phyloP scores from a whole-genome alignment of 495 filamentous ascomycete species.

The Aspergillus bridgeri region DNA sequence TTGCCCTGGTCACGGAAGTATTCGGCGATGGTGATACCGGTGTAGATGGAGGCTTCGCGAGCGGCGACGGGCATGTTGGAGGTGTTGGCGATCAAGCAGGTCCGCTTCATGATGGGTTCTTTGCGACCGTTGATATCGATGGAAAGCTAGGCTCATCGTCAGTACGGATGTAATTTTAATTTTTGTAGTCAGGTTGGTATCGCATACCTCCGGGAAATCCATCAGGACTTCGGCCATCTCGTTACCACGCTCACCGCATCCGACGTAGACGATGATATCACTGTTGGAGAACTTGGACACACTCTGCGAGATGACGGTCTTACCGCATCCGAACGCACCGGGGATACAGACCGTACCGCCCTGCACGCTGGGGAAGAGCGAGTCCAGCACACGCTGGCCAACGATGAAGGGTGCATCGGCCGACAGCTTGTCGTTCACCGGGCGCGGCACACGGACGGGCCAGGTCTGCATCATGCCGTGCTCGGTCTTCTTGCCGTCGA shows the following conservation, averaged over 20 bases:
- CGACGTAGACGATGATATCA: slow-evolving; percentile 98
- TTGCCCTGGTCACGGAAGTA: slow-evolving; percentile 99
- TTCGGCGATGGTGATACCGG: slow-evolving; percentile 95
- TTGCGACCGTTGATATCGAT: slow-evolving; percentile 88
- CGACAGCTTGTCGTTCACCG: slow-evolving; percentile 82
- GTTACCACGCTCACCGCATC: slow-evolving; percentile 96
- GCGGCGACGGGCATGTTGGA: slow-evolving; percentile 99
- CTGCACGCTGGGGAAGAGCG: slow-evolving; percentile 96
- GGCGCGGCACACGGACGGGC: slow-evolving; percentile 96
- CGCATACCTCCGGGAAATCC: slow-evolving; percentile 84
- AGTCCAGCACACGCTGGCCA: slow-evolving; percentile 92
- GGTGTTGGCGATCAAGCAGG: slow-evolving; percentile 95
- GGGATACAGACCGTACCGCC: slow-evolving; percentile 98
- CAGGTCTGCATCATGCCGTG: slow-evolving; percentile 98
- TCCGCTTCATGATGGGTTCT: slow-evolving; percentile 99
- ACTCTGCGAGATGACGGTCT: slow-evolving; percentile 97
- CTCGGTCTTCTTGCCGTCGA: slow-evolving; percentile 90
- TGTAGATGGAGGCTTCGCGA: slow-evolving; percentile 98
- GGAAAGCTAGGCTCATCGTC: slow-evolving; percentile 56
- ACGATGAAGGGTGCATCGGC: slow-evolving; percentile 89
- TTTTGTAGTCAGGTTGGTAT: too few species aligned
- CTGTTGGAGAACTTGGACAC: slow-evolving; percentile 99
- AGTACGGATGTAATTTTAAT: background rate
- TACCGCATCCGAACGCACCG: slow-evolving; percentile 97
- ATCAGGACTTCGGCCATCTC: slow-evolving; percentile 99